Percentiles rank a stretch among this genome's conserved stretches.
phyloP scores from a whole-genome alignment of 371 early-diverging fungal genomes.

The Choanephora cucurbitarum region DNA sequence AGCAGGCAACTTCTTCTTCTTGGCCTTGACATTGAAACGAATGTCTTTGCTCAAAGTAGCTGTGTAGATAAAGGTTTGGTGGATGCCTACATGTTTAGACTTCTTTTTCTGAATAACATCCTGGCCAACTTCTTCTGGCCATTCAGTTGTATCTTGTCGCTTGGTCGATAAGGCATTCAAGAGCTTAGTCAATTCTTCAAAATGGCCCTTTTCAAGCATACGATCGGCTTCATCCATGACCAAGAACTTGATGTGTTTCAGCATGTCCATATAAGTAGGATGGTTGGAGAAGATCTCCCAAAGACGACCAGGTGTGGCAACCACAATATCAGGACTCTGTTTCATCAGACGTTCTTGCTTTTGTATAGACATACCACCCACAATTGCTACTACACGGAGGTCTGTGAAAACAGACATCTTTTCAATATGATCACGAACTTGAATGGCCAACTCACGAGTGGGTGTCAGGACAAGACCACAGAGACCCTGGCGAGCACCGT shows the following conservation, averaged over 20 bases:
- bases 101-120: slow-evolving; percentile 10
- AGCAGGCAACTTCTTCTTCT: slow-evolving; percentile 41
- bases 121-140: slow-evolving; percentile 38
- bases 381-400: slow-evolving; percentile 69
- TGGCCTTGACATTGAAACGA: slow-evolving; percentile 53
- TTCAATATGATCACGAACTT: slow-evolving; percentile 78
- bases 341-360: slow-evolving; percentile 85
- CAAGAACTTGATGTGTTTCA: slow-evolving; percentile 63
- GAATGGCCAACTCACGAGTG: slow-evolving; percentile 92
- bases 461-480: slow-evolving; percentile 78
- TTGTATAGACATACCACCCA: slow-evolving; percentile 93
- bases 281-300: slow-evolving; percentile 87
- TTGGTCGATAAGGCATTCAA: slow-evolving; percentile 58
- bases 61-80: slow-evolving; percentile 95
- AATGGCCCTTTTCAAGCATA: slow-evolving; percentile 93
- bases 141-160: slow-evolving; percentile 49
- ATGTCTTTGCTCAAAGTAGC: slow-evolving; percentile 88
- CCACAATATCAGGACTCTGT: slow-evolving; percentile 80
- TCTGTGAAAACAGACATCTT: slow-evolving; percentile 60
- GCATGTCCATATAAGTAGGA: slow-evolving; percentile 53
- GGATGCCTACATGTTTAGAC: slow-evolving; percentile 31
- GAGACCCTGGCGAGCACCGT: slow-evolving; percentile 36
- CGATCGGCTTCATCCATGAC: slow-evolving; percentile 99
- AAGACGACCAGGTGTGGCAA: slow-evolving; percentile 98
- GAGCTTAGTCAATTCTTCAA: slow-evolving; percentile 73